A percentile compares a stretch with the other conserved stretches of the same genome.
phyloP scores from a whole-genome alignment of 139 green algal species.

The Ulvella scutata region DNA sequence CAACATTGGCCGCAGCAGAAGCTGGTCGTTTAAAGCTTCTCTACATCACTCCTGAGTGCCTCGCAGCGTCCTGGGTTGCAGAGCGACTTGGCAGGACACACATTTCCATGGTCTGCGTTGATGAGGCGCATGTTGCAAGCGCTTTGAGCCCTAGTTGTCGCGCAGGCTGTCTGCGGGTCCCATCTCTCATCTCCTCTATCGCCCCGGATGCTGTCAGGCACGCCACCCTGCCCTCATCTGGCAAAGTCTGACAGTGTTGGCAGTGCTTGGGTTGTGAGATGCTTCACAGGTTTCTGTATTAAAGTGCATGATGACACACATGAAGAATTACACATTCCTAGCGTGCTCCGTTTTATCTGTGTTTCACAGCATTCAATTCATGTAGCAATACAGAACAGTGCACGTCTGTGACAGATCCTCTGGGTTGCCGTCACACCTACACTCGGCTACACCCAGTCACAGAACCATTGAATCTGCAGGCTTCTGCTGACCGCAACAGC shows the following conservation, averaged over 20 bases:
- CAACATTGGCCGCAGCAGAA: slow-evolving; percentile 8
- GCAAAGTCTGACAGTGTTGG: not conserved
- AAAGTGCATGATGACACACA: no score
- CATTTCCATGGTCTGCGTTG: slow-evolving; percentile 49
- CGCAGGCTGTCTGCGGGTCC: not conserved
- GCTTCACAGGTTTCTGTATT: no score
- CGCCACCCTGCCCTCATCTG: not conserved
- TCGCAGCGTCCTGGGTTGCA: not conserved
- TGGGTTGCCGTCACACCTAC: not conserved
- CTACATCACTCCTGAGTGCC: slow-evolving; percentile 72
- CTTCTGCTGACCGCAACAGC: not conserved
- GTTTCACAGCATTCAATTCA: no score
- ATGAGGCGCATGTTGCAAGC: slow-evolving; percentile 54
- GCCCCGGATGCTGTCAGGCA: not conserved
- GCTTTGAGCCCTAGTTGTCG: not conserved
- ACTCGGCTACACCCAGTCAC: not conserved
- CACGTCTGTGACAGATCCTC: no score
- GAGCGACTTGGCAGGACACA: not conserved
- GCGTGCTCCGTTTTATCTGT: no score
- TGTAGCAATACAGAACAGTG: no score
- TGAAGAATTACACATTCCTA: no score
- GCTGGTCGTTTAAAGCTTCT: slow-evolving; percentile 44
- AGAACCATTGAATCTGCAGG: not conserved
- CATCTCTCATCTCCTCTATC: not conserved
- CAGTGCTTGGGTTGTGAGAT: no score